These are phyloP conservation scores for Solanum neorickii DNA, from an alignment of 257 asterid species.

Conservation along the genomic window DNA sequence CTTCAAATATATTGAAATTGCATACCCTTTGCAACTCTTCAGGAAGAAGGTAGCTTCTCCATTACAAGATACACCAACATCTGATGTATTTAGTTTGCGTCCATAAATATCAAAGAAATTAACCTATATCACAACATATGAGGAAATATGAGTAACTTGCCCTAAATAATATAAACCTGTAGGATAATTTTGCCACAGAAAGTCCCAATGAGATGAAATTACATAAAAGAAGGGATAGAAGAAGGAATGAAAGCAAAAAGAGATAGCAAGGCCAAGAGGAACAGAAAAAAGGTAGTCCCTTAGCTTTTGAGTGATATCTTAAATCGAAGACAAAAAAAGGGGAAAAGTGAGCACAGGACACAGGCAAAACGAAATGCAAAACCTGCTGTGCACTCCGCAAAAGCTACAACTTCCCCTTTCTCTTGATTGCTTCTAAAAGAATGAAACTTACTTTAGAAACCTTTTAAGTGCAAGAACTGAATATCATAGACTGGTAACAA, in stretches of 20 bases:
- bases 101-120: constrained; percentile 86
- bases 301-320: not conserved
- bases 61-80: constrained; percentile 90
- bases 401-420: not conserved
- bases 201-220: not conserved
- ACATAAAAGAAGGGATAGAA: not conserved
- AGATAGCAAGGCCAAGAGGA: not conserved
- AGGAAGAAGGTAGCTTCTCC: constrained; percentile 59
- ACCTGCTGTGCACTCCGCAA: not conserved
- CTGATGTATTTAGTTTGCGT: constrained; percentile 63
- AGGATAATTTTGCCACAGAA: not conserved
- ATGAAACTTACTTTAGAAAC: not conserved
- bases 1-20: not conserved
- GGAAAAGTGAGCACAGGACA: not conserved
- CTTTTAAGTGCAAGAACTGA: not conserved
- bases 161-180: not conserved
- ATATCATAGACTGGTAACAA: not conserved
- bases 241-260: not conserved
- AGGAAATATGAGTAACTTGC: not conserved
- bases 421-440: not conserved
- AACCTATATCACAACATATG: constrained; percentile 31
- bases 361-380: not conserved
- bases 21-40: constrained; percentile 67
- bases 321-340: not conserved
- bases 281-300: not conserved